Evolutionary conservation across 2,329 filamentous ascomycete genomes (phyloP).

Genomic region (Cladosporium halotolerans): DNA sequence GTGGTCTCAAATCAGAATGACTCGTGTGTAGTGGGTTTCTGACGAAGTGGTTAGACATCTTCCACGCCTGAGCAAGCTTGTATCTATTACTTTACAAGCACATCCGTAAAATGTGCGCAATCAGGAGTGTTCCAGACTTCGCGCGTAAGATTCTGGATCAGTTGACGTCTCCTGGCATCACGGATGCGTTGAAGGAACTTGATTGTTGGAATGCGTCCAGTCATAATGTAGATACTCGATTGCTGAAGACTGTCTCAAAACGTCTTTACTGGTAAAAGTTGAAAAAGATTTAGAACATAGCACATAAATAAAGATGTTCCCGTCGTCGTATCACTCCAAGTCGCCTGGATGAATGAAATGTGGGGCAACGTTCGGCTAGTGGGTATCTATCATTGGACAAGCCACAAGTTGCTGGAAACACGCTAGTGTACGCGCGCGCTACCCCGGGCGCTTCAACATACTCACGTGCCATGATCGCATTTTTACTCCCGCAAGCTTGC

Average conservation of each 20-base stretch:
- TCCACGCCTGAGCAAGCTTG: not conserved
- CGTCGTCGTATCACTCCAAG: not conserved
- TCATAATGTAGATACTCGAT: not conserved
- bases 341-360: not conserved
- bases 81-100: not conserved
- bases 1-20: not conserved
- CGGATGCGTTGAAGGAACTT: not conserved
- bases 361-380: not conserved
- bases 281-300: not conserved
- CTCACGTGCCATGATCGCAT: not conserved
- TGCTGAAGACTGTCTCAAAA: not conserved
- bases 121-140: not conserved
- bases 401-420: not conserved
- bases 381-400: not conserved
- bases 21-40: not conserved
- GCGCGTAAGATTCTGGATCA: not conserved
- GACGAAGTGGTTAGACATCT: not conserved
- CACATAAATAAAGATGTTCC: not conserved
- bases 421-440: not conserved
- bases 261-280: not conserved
- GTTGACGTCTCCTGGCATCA: not conserved
- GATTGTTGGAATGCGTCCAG: not conserved
- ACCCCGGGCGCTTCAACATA: not conserved
- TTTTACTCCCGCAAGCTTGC: not conserved
- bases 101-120: not conserved